Evolutionary conservation across 1,139 yeast genomes (phyloP).

Genomic region (Debaryomyces subglobosus): DNA sequence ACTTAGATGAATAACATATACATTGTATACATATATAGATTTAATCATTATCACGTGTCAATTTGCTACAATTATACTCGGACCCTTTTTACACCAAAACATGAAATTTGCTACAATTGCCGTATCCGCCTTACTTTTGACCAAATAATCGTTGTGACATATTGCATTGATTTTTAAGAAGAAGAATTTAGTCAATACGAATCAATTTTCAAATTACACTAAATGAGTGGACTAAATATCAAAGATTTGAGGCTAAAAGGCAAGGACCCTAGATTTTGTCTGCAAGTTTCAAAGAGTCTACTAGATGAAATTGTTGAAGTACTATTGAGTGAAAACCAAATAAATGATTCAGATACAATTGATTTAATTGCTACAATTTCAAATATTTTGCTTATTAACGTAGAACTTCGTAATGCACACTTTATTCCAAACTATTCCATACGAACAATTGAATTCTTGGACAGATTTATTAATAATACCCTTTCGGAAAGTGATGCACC

Average conservation of each 20-base stretch:
- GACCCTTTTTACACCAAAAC: neutral
- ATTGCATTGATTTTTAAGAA: neutral
- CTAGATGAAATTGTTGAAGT: constrained; percentile 21
- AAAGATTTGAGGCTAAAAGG: constrained; percentile 21
- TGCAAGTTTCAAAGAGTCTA: constrained; percentile 17
- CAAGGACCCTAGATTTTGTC: constrained; percentile 25
- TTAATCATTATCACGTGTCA: neutral
- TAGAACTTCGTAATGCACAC: constrained; percentile 22
- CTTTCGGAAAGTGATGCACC: constrained; percentile 2
- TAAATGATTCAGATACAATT: constrained; percentile 15
- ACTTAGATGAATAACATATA: neutral
- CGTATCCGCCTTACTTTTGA: neutral
- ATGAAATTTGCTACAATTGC: neutral
- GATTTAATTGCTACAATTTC: constrained; percentile 27
- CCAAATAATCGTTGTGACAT: neutral
- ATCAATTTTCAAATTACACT: neutral
- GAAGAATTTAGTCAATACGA: neutral
- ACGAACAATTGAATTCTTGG: constrained; percentile 19
- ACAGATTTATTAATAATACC: constrained; percentile 12
- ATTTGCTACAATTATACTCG: neutral
- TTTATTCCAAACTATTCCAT: constrained; percentile 26
- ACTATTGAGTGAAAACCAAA: constrained; percentile 13
- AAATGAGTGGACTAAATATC: constrained; percentile 1
- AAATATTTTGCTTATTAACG: constrained; percentile 32
- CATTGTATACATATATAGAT: constrained; percentile 13